Conservation (phyloP, 305 asterid genomes). For the Fraxinus nigra region DNA sequence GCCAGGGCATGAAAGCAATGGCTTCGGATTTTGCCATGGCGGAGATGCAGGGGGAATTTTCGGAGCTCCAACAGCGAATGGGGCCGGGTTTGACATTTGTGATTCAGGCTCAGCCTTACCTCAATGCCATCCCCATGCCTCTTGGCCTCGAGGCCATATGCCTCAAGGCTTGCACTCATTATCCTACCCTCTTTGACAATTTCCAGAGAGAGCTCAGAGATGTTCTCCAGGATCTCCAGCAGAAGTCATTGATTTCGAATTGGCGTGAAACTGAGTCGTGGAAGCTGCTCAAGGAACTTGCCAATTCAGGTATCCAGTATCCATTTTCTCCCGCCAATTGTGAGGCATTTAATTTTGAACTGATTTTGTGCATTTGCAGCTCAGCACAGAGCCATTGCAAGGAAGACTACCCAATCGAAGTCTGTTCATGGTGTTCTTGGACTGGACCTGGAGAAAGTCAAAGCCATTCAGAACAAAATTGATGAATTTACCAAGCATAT, state of each 20-base stretch:
- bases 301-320: constrained; percentile 59
- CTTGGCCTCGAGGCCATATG: constrained; percentile 78
- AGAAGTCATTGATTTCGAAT: constrained; percentile 45
- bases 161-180: constrained; percentile 87
- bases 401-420: constrained; percentile 57
- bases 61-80: constrained; percentile 62
- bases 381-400: constrained; percentile 88
- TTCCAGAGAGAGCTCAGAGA: constrained; percentile 95
- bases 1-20: constrained; percentile 89
- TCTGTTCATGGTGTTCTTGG: constrained; percentile 62
- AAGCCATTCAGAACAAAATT: constrained; percentile 64
- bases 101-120: constrained; percentile 89
- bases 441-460: constrained; percentile 61
- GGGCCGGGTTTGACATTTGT: constrained; percentile 88
- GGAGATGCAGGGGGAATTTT: constrained; percentile 75
- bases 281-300: constrained; percentile 83
- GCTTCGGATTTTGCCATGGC: constrained; percentile 66
- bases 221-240: constrained; percentile 64
- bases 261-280: constrained; percentile 90
- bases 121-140: constrained; percentile 88
- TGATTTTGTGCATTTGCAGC: constrained; percentile 49
- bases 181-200: constrained; percentile 92
- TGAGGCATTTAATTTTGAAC: neutral
- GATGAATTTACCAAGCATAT: constrained; percentile 64
- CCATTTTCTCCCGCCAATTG: neutral